Base-by-base conservation (phyloP, 2,329 filamentous ascomycete genomes). In the Phoma sp. region DNA sequence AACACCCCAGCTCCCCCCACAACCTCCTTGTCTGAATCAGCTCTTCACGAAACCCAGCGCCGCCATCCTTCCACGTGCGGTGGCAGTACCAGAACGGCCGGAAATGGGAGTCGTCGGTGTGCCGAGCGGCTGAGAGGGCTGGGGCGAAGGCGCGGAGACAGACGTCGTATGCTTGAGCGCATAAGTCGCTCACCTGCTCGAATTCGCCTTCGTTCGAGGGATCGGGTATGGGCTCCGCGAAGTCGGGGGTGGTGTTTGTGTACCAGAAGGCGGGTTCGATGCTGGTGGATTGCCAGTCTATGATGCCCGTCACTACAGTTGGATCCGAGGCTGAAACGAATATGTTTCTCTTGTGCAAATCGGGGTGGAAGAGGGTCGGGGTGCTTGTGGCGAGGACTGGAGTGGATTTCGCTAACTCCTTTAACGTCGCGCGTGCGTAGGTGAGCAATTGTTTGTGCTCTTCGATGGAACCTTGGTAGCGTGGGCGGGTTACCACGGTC, bases 291-390 rank as follows among this genome's bases (percentile, higher is more conserved):
- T 79, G 75, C 76, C 74, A 79, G 57, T 79, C 76, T 13, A 79
- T 76, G 13, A 79, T 73, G 10, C 65, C 68, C 5, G 75, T 72
- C 5, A 79, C 62, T 18, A 66, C 48, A 24, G 69, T 69, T 11
- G 76, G 72, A 46, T 78, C 66, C 7, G 74, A 67, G 42, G 73
- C 65, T 6, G 71, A 75, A 41, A 79, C 70, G 53, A 77, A 79
- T 23, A 79, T 75, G 58, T 79, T 79, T 53, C 73, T 64, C 65
- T 72, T 75, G 57, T 78, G 69, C 35, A 78, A 54, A 60, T 79
- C 75, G 11, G 72, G 70, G 50, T 79, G 75, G 46, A 76, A 72
- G 2, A 79, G 56, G 4, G 69, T 64, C 30, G 72, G 73, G 25
- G 33, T 52, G 56, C 71, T 60, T 41, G 64, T 60, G 29, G 69